These are phyloP conservation scores for Chaetomium sp. DNA, from an alignment of 2,329 filamentous ascomycete genomes.

Conservation along the genomic window DNA sequence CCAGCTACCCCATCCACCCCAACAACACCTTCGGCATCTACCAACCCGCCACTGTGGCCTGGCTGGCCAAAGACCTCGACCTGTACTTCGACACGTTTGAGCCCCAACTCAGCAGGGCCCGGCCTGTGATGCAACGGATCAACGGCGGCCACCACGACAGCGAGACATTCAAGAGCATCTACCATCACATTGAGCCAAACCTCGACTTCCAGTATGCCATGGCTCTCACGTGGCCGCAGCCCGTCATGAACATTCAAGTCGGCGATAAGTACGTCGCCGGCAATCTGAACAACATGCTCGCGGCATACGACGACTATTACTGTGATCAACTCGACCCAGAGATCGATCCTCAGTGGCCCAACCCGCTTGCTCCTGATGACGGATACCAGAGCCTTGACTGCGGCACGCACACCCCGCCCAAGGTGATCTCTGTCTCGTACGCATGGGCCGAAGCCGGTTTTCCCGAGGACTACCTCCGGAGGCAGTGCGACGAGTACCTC, in stretches of 20 bases:
- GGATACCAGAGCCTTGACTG: background rate
- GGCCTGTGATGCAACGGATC: background rate
- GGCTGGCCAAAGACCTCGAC: background rate
- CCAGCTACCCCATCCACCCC: background rate
- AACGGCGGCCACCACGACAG: background rate
- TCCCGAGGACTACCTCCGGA: background rate
- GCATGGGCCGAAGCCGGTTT: background rate
- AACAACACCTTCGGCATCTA: background rate
- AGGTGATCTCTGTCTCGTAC: slow-evolving; percentile 2
- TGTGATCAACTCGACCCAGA: background rate
- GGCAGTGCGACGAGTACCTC: slow-evolving; percentile 1
- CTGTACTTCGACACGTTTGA: background rate
- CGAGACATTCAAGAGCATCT: background rate
- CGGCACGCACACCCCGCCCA: slow-evolving; percentile 2
- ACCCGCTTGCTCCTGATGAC: background rate
- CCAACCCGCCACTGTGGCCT: background rate
- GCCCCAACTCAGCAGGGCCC: background rate
- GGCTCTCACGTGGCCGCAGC: background rate
- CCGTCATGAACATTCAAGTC: background rate
- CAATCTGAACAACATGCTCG: background rate
- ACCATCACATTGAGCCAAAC: background rate
- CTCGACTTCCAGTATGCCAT: background rate
- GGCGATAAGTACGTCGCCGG: background rate
- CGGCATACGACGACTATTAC: background rate
- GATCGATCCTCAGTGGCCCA: background rate